These are phyloP conservation scores for Taphrina wiesneri DNA, from an alignment of 1,139 yeast genomes.

Conservation along the genomic window DNA sequence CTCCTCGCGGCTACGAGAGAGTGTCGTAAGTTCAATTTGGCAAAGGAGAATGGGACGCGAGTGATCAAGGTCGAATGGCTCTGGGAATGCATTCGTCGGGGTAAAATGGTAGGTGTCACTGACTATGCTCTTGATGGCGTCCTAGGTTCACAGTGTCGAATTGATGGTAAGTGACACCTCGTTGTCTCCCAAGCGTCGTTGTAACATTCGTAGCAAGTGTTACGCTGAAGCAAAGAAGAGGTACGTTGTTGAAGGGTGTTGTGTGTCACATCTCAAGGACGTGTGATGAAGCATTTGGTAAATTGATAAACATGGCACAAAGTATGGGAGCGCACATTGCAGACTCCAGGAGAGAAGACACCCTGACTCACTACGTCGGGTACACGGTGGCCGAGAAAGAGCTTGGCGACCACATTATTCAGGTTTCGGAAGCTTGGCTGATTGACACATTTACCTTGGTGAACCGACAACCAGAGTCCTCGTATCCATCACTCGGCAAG, in stretches of 20 bases:
- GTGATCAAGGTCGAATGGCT: slow-evolving; percentile 21
- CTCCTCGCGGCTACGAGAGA: slow-evolving; percentile 19
- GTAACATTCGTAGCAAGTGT: background rate
- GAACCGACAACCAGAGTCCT: background rate
- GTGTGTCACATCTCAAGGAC: background rate
- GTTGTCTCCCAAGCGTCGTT: background rate
- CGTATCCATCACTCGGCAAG: background rate
- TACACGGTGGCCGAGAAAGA: background rate
- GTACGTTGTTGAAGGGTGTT: background rate
- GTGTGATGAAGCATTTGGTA: background rate
- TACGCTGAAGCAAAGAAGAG: background rate
- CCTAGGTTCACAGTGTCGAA: slow-evolving; percentile 5
- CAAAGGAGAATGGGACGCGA: slow-evolving; percentile 13
- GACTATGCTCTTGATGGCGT: slow-evolving; percentile 26
- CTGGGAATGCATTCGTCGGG: slow-evolving; percentile 10
- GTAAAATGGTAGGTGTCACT: slow-evolving; percentile 6
- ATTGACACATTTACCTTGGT: background rate
- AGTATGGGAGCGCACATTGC: slow-evolving; percentile 1
- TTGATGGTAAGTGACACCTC: slow-evolving; percentile 8
- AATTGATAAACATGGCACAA: background rate
- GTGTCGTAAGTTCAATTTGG: slow-evolving; percentile 9
- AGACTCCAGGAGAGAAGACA: background rate
- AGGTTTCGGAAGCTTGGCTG: slow-evolving; percentile 13
- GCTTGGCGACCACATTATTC: background rate
- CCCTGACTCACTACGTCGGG: background rate